Evolutionary conservation across 1,284 basidiomycete species (phyloP).

Genomic region (Cutaneotrichosporon spelunceum): DNA sequence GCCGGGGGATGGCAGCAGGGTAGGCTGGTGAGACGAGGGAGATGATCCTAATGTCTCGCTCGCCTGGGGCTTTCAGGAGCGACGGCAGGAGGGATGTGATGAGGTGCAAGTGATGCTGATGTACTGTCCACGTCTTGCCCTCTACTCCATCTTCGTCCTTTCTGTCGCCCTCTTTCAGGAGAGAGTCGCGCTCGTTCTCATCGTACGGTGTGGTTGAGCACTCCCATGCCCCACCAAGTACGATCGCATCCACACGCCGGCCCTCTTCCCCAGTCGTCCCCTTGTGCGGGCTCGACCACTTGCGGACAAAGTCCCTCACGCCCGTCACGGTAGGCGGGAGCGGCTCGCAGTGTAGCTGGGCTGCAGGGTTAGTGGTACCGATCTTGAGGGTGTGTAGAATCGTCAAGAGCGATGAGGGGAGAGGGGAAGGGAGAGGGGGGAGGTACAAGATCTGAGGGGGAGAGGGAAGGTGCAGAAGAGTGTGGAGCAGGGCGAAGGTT

Average conservation of each 20-base stretch:
- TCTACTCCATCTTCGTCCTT: neutral
- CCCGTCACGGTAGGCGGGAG: slow-evolving; percentile 39
- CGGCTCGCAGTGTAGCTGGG: slow-evolving; percentile 48
- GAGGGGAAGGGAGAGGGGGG: slow-evolving; percentile 41
- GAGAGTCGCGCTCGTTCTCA: neutral
- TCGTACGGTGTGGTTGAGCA: slow-evolving; percentile 4
- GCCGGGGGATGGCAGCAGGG: slow-evolving; percentile 63
- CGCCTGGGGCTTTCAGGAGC: slow-evolving; percentile 70
- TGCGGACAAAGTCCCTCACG: slow-evolving; percentile 42
- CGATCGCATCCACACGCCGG: slow-evolving; percentile 48
- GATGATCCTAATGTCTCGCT: slow-evolving; percentile 78
- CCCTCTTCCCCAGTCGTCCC: slow-evolving; percentile 46
- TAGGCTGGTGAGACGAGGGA: slow-evolving; percentile 79
- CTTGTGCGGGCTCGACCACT: slow-evolving; percentile 39
- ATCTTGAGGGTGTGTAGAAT: slow-evolving; percentile 48
- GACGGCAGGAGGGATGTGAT: slow-evolving; percentile 71
- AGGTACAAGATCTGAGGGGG: slow-evolving; percentile 51
- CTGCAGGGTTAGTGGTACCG: slow-evolving; percentile 35
- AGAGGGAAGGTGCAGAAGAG: slow-evolving; percentile 45
- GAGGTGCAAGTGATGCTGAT: slow-evolving; percentile 61
- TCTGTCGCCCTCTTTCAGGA: neutral
- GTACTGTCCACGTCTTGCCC: slow-evolving; percentile 35
- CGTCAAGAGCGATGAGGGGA: slow-evolving; percentile 44
- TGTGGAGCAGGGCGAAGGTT: slow-evolving; percentile 43
- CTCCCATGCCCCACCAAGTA: slow-evolving; percentile 48